phyloP scores from a whole-genome alignment of 2,329 filamentous ascomycete species.

The Pseudohalonectria lignicola region DNA sequence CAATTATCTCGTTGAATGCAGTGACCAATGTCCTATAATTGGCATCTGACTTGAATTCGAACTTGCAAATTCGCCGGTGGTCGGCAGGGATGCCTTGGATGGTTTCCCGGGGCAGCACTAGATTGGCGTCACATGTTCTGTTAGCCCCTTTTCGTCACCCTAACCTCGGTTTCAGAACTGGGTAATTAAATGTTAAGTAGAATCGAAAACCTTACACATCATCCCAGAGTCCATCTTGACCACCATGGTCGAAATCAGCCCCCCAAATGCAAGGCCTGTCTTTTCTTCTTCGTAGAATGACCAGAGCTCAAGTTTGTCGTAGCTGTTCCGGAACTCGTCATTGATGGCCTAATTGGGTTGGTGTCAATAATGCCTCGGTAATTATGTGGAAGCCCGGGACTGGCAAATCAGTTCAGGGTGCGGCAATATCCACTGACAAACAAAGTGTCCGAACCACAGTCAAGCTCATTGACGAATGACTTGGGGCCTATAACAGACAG shows the following conservation, averaged over 20 bases:
- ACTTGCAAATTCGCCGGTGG: slow-evolving; percentile 13
- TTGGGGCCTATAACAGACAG: slow-evolving; percentile 2
- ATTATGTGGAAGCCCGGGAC: no score
- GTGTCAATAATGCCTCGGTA: no score
- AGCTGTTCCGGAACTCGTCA: slow-evolving; percentile 15
- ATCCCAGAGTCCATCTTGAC: slow-evolving; percentile 12
- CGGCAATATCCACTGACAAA: no score
- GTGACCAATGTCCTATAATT: slow-evolving; percentile 1
- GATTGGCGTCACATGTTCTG: no score
- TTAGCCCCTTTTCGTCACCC: no score
- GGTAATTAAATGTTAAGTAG: no score
- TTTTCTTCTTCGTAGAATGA: slow-evolving; percentile 19
- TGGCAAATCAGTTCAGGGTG: no score
- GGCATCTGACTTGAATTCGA: neutral
- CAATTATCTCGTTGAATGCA: neutral
- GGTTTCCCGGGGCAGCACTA: slow-evolving; percentile 8
- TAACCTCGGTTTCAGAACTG: no score
- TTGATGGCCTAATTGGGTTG: slow-evolving; percentile 16
- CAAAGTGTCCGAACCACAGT: slow-evolving; percentile 7
- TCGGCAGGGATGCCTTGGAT: slow-evolving; percentile 9
- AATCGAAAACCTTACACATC: no score
- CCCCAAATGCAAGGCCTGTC: no score
- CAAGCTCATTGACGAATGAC: slow-evolving; percentile 10
- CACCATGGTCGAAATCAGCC: slow-evolving; percentile 5
- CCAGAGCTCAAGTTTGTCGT: slow-evolving; percentile 12